Base-by-base conservation (phyloP, 129 eudicot species). In the Scalesia atractyloides region DNA sequence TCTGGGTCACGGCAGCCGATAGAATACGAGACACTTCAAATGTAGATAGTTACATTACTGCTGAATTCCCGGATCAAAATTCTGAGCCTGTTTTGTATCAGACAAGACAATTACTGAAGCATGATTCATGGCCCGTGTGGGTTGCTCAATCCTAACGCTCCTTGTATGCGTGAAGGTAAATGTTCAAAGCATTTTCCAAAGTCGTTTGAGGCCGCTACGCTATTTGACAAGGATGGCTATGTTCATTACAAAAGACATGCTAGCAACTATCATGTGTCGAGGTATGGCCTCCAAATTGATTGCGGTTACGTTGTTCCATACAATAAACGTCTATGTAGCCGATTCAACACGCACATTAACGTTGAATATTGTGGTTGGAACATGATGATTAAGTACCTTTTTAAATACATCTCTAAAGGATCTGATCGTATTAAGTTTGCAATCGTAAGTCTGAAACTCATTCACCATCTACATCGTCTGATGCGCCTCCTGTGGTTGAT, bases 61-160 rank as follows among this genome's bases (percentile, higher is more conserved):
- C 24, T 4, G 61, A 54, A 54, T 16, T 54, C 3, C 61, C 61
- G 2, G 9, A 54, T 77, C 6, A 37, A 37, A 37, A 37, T 37
- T 37, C 43, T 5, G 43, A 37, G 43, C 8, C 43, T 37, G 43
- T 37, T 37, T 37, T 37, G 43, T 37, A 37, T 37, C 43, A n/a
- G n/a, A n/a, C n/a, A n/a, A 8, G 8, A 37, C 6, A 37, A 37
- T 54, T 0, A 54, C 3, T 0, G 34, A 70, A 4, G 39, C 12
- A 56, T 70, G 65, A 53, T 70, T 16, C 74, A 70, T 52, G 74
- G 65, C 7, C 64, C 74, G 1, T 70, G 37, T 36, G 54, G 75
- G 5, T 1, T 3, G 9, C 19, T 18, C 0, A 70, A 54, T 20
- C 3, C 1, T 11, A 19, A 3, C 13, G 50, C 60, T 15, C n/a